A percentile compares a stretch with the other conserved stretches of the same genome.
phyloP scores from a whole-genome alignment of 176 grass and related monocot genomes.

The Phyllostachys edulis region DNA sequence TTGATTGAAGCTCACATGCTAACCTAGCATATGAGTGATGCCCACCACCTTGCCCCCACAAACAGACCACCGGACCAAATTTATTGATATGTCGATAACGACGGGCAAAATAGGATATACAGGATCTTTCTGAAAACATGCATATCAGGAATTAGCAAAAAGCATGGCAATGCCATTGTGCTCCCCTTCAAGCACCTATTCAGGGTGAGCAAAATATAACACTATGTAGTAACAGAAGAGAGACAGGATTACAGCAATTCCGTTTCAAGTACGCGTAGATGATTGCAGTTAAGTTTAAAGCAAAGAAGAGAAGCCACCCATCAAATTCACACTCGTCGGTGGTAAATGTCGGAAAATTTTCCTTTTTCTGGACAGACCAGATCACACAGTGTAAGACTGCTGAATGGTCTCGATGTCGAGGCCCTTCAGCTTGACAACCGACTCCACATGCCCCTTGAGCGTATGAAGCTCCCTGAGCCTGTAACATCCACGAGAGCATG shows the following conservation, averaged over 20 bases:
- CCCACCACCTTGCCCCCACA: neutral
- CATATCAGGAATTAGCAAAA: neutral
- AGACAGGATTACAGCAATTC: neutral
- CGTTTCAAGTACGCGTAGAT: neutral
- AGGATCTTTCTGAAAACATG: neutral
- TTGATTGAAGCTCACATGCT: slow-evolving; percentile 34
- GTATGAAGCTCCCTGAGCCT: slow-evolving; percentile 72
- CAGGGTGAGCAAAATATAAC: neutral
- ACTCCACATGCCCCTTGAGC: slow-evolving; percentile 73
- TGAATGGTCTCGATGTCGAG: slow-evolving; percentile 75
- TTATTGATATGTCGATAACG: neutral
- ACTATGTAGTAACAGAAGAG: neutral
- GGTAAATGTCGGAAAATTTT: neutral
- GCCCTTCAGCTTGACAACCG: slow-evolving; percentile 72
- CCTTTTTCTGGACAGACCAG: neutral
- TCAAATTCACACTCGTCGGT: slow-evolving; percentile 26
- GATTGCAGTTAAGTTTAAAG: slow-evolving; percentile 1
- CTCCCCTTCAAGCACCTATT: slow-evolving; percentile 6
- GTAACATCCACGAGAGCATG: neutral
- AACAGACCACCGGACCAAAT: neutral
- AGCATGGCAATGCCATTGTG: neutral
- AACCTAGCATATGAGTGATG: neutral
- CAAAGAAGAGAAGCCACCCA: slow-evolving; percentile 18
- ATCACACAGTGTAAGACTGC: slow-evolving; percentile 69
- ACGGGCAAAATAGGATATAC: neutral